Base-by-base conservation (phyloP, 2,329 filamentous ascomycete species). In the Saccharata proteae region DNA sequence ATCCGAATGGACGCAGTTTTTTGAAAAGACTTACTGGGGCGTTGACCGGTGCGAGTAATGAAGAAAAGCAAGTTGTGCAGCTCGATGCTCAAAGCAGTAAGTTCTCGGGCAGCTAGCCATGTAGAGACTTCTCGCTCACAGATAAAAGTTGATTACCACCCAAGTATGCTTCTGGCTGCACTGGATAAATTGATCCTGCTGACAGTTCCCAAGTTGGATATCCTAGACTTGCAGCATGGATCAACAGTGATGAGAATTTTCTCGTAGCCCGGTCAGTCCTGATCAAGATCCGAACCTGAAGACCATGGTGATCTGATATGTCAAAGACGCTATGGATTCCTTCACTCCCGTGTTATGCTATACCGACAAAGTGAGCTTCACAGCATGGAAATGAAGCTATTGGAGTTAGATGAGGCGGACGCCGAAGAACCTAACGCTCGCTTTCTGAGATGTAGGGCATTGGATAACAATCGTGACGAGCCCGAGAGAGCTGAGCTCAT, bases 161-260 rank as follows among this genome's bases (percentile, higher is more conserved):
- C n/a, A n/a, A n/a, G n/a, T n/a, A n/a, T n/a, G n/a, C n/a, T n/a
- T n/a, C n/a, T n/a, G n/a, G n/a, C n/a, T n/a, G n/a, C n/a, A n/a
- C n/a, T n/a, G n/a, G n/a, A n/a, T n/a, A n/a, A n/a, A n/a, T n/a
- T n/a, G n/a, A n/a, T 27, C 7, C 14, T 45, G 43, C 45, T 28
- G 41, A 46, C n/a, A 41, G 43, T 25, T 38, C 44, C 30, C 43
- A 38, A 8, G 5, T 19, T 13, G 44, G 44, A 6, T 45, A 46
- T 32, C 41, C 43, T 4, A 37, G 38, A 20, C 19, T 48, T 3
- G 43, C 40, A 2, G 44, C 44, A 3, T 38, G 44, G 24, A 15
- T 46, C 14, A 44, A 43, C 33, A 42, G 40, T 30, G 42, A 47
- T 25, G 39, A 43, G 10, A 46, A 44, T 30, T 47, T 47, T 29